Evolutionary conservation across 1,284 basidiomycete species (phyloP), one percentile per base, ranked within the genome.

Genomic region (Cronartium quercuum): DNA sequence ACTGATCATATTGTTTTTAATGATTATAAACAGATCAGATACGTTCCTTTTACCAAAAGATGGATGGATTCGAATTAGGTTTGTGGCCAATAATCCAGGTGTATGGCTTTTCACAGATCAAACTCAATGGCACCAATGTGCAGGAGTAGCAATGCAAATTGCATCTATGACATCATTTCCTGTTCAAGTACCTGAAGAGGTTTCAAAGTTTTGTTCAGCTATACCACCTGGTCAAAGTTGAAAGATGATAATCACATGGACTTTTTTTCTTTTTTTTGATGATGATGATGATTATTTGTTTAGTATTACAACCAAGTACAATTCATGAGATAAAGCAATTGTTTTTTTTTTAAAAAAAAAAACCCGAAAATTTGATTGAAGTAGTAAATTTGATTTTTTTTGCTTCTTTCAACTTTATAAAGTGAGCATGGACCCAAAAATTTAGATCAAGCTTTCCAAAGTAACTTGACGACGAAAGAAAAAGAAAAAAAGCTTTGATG

Each of bases 41-140:
- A 66, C 64, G 18, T 74, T 74, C 58, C 44, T 57, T 37, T 37
- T 74, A 40, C 71, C 71, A 15, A 74, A 66, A 58, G 57, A 66
- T 40, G 66, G 73, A 37, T 75, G 73, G 73, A 44, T 75, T 7
- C 57, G 41, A 35, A 55, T 80, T 3, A 67, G 79, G 15, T 77
- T 78, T 34, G 51, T 66, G 6, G 77, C 77, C 18, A 76, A 78
- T 65, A 78, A 78, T 42, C 77, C 79, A 13, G 79, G 79, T 6
- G 69, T 78, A 42, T 80, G 79, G 79, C 74, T 75, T 9, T 69
- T 80, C 51, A 77, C 79, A 68, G 79, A 78, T 70, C 79, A 76
- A 73, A 76, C 76, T 41, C 73, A 67, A 75, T 75, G 73, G 73
- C 73, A 75, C 57, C 42, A 66, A 35, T 65, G 57, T 21, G 65